Conservation (phyloP, 257 asterid genomes). For the Solanum corneliomulleri region DNA sequence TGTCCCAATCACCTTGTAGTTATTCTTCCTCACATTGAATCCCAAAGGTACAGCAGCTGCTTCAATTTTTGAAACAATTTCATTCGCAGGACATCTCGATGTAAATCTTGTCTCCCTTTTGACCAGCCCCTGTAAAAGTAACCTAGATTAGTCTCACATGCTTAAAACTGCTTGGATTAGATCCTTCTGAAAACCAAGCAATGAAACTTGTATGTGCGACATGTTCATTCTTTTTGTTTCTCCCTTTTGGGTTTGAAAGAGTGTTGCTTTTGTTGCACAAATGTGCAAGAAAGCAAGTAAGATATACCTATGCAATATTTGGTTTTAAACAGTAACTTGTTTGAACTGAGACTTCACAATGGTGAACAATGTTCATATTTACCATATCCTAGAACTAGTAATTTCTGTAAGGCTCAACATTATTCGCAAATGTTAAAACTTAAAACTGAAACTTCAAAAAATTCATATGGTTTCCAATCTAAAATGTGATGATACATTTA, state of each 20-base stretch:
- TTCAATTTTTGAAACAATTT: conserved; percentile 65
- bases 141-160: not conserved
- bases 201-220: not conserved
- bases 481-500: not conserved
- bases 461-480: not conserved
- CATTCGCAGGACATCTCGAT: conserved; percentile 59
- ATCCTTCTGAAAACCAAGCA: not conserved
- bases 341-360: not conserved
- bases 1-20: conserved; percentile 45
- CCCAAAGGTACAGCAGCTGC: conserved; percentile 66
- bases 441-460: not conserved
- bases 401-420: not conserved
- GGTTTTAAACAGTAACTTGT: not conserved
- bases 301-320: not conserved
- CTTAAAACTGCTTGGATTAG: not conserved
- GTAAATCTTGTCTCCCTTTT: conserved; percentile 74
- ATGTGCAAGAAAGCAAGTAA: not conserved
- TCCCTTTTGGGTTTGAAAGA: not conserved
- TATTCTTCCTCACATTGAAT: conserved; percentile 61
- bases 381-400: not conserved
- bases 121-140: conserved; percentile 45
- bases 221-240: not conserved
- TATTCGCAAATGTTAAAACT: not conserved
- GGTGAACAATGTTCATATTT: not conserved
- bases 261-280: not conserved